Base-by-base conservation (phyloP, 805 yeast species). In the Jamesozyma lodderae region DNA sequence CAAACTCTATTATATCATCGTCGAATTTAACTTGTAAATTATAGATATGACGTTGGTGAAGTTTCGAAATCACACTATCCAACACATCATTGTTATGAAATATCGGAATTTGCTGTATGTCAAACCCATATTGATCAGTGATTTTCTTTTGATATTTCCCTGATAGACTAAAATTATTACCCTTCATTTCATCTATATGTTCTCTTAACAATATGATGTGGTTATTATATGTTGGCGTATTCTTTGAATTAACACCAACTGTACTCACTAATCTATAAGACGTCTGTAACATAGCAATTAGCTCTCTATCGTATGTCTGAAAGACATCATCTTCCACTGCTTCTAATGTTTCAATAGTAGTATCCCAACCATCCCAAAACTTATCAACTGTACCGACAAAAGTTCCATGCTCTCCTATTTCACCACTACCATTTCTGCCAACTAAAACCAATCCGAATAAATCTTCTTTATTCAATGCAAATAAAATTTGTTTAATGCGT, bases 301-400 rank as follows among this genome's bases (percentile, higher is more conserved):
- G 10, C 28, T 51, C 54, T 14, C 40, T 36, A 7, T 46, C 44
- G 3, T 43, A 43, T 20, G 44, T 41, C 14, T 30, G 33, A 21
- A 57, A 57, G 6, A 51, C 32, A 6, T 42, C 33, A 10, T 45
- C 37, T 8, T 37, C 33, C 23, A 41, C 43, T 1, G 66, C 59
- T 27, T 57, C 48, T 7, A 72, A 41, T 8, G 60, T 66, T n/a
- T 58, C 53, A 18, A 71, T 47, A 17, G 72, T 47, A 4, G 64
- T 65, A 24, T 60, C 59, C 75, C 78, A 72, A 1, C 75, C 75
- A 10, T 60, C 55, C 78, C 78, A 74, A 4, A 46, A 45, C 11
- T 63, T 53, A 14, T 58, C 52, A 0, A 67, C 62, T 49, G 71
- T 66, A 3, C 79, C 79, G 30, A 70, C 55, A 44, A 66, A 73